These are phyloP conservation scores for Botrytis paeoniae DNA, from an alignment of 2,329 filamentous ascomycete genomes.

Conservation along the genomic window DNA sequence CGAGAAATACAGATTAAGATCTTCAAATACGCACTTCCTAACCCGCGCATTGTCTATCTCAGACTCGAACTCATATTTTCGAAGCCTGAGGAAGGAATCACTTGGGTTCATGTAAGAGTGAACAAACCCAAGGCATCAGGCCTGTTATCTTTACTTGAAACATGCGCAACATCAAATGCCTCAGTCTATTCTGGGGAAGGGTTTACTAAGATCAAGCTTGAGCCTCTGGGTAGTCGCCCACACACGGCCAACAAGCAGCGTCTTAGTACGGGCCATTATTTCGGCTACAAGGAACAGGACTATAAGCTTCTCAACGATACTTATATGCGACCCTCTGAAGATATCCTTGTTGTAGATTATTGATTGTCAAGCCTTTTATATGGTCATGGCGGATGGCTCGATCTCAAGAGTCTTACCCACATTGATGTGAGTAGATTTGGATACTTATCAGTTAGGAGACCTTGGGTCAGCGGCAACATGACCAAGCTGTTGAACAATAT, in stretches of 20 bases:
- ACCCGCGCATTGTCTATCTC: not conserved
- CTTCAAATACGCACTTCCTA: not conserved
- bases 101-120: accelerated
- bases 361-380: not conserved
- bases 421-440: not conserved
- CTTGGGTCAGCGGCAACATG: not conserved
- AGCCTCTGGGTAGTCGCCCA: not conserved
- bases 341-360: not conserved
- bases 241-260: accelerated
- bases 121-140: not conserved
- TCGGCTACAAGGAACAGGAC: not conserved
- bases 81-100: not conserved
- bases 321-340: not conserved
- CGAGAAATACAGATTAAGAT: not conserved
- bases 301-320: not conserved
- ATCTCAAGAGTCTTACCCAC: not conserved
- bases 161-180: not conserved
- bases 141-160: not conserved
- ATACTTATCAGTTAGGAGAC: not conserved
- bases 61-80: not conserved
- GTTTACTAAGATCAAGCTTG: not conserved
- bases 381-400: not conserved
- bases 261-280: no score
- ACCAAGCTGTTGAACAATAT: not conserved
- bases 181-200: not conserved